These are phyloP conservation scores for Tephrocybe sp. DNA, from an alignment of 768 basidiomycete genomes.

Conservation along the genomic window DNA sequence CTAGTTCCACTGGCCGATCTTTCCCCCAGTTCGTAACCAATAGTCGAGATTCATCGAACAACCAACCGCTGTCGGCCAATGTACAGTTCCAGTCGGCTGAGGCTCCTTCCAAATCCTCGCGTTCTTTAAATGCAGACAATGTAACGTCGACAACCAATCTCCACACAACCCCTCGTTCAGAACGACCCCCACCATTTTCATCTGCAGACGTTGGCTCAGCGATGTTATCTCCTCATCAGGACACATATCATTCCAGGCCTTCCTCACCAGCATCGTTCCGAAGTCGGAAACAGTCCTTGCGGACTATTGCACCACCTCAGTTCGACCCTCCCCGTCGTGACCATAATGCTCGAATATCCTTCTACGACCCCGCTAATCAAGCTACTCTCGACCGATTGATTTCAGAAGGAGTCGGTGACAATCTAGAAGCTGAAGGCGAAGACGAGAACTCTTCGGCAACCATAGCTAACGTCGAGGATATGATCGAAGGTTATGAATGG, in stretches of 20 bases:
- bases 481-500: conserved; percentile 99
- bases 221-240: conserved; percentile 15
- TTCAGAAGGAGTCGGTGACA: conserved; percentile 35
- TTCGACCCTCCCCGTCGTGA: conserved; percentile 47
- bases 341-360: conserved; percentile 72
- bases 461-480: conserved; percentile 92
- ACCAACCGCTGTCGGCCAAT: conserved; percentile 31
- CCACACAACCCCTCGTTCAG: conserved; percentile 14
- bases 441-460: conserved; percentile 80
- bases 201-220: neutral
- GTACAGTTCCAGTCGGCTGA: conserved; percentile 27
- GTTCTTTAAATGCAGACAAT: conserved; percentile 43
- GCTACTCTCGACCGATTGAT: conserved; percentile 69
- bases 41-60: conserved; percentile 13
- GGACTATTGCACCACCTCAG: conserved; percentile 23
- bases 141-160: conserved; percentile 25
- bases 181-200: neutral
- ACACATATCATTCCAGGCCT: conserved; percentile 21
- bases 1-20: conserved; percentile 26
- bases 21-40: conserved; percentile 12
- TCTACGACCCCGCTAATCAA: conserved; percentile 81
- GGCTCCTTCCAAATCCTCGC: conserved; percentile 29
- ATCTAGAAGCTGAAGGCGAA: conserved; percentile 53
- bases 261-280: conserved; percentile 24
- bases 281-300: conserved; percentile 26